phyloP scores from a whole-genome alignment of 2,329 filamentous ascomycete genomes.

The Fusarium brevicatenulatum region DNA sequence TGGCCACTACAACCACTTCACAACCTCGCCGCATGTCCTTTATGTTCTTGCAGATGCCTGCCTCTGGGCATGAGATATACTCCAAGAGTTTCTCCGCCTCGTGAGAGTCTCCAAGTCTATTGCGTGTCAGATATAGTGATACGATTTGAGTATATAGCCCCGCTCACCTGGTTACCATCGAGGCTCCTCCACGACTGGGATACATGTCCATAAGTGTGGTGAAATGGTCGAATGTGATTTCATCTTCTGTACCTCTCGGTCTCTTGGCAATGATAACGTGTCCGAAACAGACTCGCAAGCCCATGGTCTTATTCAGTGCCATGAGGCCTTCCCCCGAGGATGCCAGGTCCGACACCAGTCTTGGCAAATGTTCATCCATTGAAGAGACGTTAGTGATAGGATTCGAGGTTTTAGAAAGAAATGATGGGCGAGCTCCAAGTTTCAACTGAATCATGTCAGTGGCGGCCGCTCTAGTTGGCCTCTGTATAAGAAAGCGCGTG shows the following conservation, averaged over 20 bases:
- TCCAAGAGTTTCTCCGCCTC: slow-evolving; percentile 32
- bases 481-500: slow-evolving; percentile 45
- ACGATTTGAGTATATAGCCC: background rate
- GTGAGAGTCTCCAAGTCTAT: slow-evolving; percentile 25
- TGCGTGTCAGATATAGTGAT: slow-evolving; percentile 9
- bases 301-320: slow-evolving; percentile 40
- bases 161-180: slow-evolving; percentile 45
- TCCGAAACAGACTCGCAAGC: slow-evolving; percentile 50
- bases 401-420: slow-evolving; percentile 2
- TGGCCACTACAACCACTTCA: slow-evolving; percentile 35
- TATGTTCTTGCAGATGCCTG: slow-evolving; percentile 20
- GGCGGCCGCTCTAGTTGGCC: slow-evolving; percentile 18
- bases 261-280: slow-evolving; percentile 41
- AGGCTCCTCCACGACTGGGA: slow-evolving; percentile 45
- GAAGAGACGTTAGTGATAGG: slow-evolving; percentile 7
- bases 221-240: slow-evolving; percentile 43
- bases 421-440: slow-evolving; percentile 40
- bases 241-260: slow-evolving; percentile 39
- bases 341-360: slow-evolving; percentile 35
- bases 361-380: slow-evolving; percentile 30
- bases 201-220: slow-evolving; percentile 42
- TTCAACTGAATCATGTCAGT: slow-evolving; percentile 37
- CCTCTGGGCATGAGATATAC: slow-evolving; percentile 20
- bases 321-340: slow-evolving; percentile 41
- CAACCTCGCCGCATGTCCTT: slow-evolving; percentile 25